Evolutionary conservation across 345 rosid genomes (phyloP).

Genomic region (Rhizophora mangle): DNA sequence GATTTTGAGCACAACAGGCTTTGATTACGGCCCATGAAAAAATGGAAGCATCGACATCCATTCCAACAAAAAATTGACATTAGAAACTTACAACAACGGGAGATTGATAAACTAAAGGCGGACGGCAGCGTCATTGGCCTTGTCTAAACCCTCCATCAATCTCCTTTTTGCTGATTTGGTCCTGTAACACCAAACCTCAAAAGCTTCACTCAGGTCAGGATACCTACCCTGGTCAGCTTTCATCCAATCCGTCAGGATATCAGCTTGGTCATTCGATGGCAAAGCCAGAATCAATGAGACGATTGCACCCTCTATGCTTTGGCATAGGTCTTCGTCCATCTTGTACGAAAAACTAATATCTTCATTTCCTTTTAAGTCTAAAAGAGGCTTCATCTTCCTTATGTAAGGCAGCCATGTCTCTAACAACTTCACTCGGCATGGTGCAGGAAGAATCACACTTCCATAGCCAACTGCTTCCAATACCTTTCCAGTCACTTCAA

Average conservation of each 20-base stretch:
- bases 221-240: conserved; percentile 51
- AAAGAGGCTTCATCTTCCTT: conserved; percentile 65
- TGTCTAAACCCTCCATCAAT: conserved; percentile 54
- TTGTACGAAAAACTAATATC: conserved; percentile 45
- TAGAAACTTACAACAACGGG: conserved; percentile 14
- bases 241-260: conserved; percentile 89
- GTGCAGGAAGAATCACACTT: conserved; percentile 61
- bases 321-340: conserved; percentile 83
- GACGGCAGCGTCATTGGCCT: conserved; percentile 29
- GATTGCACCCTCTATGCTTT: conserved; percentile 73
- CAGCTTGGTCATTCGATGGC: conserved; percentile 85
- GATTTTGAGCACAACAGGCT: neutral
- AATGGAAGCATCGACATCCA: conserved; percentile 10
- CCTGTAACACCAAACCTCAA: conserved; percentile 94
- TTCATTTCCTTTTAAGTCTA: conserved; percentile 45
- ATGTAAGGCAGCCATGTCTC: conserved; percentile 86
- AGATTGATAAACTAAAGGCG: conserved; percentile 29
- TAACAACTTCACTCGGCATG: conserved; percentile 47
- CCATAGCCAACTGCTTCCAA: conserved; percentile 94
- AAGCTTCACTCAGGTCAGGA: conserved; percentile 92
- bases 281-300: conserved; percentile 68
- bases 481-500: conserved; percentile 75
- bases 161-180: conserved; percentile 94
- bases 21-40: neutral
- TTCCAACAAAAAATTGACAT: neutral